Conservation (phyloP, 2,329 filamentous ascomycete species). For the Paraphoma sp. region DNA sequence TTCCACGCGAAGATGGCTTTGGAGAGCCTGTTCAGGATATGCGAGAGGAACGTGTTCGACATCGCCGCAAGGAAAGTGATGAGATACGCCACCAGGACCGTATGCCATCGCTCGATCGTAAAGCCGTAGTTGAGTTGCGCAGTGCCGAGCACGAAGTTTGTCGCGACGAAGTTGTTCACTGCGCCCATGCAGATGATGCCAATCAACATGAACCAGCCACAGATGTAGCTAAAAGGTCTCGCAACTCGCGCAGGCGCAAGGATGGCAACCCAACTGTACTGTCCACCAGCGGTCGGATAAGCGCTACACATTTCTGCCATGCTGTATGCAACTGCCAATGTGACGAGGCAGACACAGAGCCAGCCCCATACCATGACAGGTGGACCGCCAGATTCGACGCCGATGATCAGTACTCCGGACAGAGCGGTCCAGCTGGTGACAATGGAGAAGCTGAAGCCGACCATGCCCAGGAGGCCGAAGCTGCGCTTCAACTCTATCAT, state of each 20-base stretch:
- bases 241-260: constrained; percentile 56
- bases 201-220: constrained; percentile 46
- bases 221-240: constrained; percentile 47
- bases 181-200: constrained; percentile 61
- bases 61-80: constrained; percentile 54
- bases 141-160: constrained; percentile 63
- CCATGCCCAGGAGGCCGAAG: constrained; percentile 63
- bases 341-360: constrained; percentile 59
- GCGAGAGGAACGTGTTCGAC: constrained; percentile 59
- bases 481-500: constrained; percentile 61
- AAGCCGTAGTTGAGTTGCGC: constrained; percentile 61
- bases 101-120: constrained; percentile 63
- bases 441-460: constrained; percentile 65
- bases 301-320: constrained; percentile 66
- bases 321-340: constrained; percentile 62
- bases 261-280: constrained; percentile 66
- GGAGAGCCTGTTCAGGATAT: constrained; percentile 60
- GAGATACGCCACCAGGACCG: constrained; percentile 60
- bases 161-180: constrained; percentile 61
- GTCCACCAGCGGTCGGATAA: constrained; percentile 63
- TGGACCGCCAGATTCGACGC: constrained; percentile 62
- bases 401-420: constrained; percentile 63
- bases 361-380: constrained; percentile 67
- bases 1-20: constrained; percentile 61
- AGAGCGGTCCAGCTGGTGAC: constrained; percentile 66